Evolutionary conservation across 2,329 filamentous ascomycete species (phyloP), one percentile per base, ranked within the genome.

Genomic region (Penicillium decumbens): DNA sequence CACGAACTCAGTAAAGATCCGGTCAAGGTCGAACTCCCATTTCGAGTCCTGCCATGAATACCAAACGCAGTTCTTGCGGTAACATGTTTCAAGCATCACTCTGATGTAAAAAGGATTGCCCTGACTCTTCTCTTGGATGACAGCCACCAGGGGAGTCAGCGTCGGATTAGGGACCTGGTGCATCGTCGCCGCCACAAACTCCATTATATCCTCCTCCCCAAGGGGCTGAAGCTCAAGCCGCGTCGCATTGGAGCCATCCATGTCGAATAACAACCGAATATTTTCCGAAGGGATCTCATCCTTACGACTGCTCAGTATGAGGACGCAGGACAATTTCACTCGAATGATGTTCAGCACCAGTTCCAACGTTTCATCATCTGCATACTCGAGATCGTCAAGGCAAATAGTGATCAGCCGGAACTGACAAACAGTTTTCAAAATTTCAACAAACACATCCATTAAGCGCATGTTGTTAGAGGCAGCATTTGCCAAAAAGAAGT

Each of bases 71-170:
- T 85, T 85, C 64, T 89, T 93, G 35, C 88, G 83, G 66, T 95
- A 85, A 65, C 89, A 95, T 3, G 87, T 85, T 63, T 88, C 88
- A 4, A 96, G 79, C 80, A 96, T 95, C 70, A 95, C 89, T 47
- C 89, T 80, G 67, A 95, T 87, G 63, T 93, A 95, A 63, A 95
- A 96, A 0, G 90, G 86, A 54, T 95, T 95, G 1, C 91, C 91
- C 24, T 81, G 81, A 7, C 88, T 92, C 72, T 93, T 95, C 62
- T 92, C 90, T 66, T 95, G 88, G 5, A 96, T 83, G 8, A 95
- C 88, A 6, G 90, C 81, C 2, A 88, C 87, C 15, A 97, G 75
- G 0, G 90, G 85, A 1, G 88, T 74, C 1, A 93, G 80, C 41
- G 89, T 87, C 29, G 88, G 83, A 49, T 79, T 80, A 6, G 78